Conservation (phyloP, 1,284 basidiomycete species). For the Fomitopsis betulina region DNA sequence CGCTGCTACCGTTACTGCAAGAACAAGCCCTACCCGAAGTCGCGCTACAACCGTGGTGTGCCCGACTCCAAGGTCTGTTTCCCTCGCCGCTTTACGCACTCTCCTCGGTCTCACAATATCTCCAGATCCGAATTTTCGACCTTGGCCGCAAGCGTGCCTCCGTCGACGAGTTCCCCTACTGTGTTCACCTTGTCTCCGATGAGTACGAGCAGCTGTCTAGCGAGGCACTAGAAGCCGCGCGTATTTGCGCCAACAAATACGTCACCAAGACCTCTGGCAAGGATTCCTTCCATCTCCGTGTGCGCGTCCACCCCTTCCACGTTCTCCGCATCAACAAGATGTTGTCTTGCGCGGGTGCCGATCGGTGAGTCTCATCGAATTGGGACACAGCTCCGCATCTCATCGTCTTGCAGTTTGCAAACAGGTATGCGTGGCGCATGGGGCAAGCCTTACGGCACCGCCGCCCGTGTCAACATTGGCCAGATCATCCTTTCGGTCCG, state of each 20-base stretch:
- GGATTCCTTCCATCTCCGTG: slow-evolving; percentile 98
- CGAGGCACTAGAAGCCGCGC: slow-evolving; percentile 96
- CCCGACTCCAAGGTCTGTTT: slow-evolving; percentile 81
- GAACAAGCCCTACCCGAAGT: slow-evolving; percentile 96
- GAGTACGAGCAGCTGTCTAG: slow-evolving; percentile 98
- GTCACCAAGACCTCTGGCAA: slow-evolving; percentile 98
- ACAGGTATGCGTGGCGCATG: slow-evolving; percentile 99
- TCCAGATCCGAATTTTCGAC: slow-evolving; percentile 89
- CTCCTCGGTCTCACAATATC: neutral
- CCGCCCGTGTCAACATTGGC: slow-evolving; percentile 94
- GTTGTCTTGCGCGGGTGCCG: slow-evolving; percentile 98
- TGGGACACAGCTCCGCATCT: neutral
- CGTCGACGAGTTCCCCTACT: slow-evolving; percentile 97
- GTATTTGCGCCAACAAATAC: slow-evolving; percentile 99
- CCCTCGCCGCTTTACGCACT: slow-evolving; percentile 2
- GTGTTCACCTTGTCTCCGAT: slow-evolving; percentile 94
- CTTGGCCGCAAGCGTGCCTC: slow-evolving; percentile 93
- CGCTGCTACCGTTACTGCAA: slow-evolving; percentile 98
- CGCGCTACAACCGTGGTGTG: slow-evolving; percentile 97
- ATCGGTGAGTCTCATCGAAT: slow-evolving; percentile 55
- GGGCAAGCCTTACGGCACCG: slow-evolving; percentile 98
- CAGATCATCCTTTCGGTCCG: slow-evolving; percentile 97
- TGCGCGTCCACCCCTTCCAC: slow-evolving; percentile 98
- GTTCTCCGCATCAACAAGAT: slow-evolving; percentile 99
- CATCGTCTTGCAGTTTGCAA: slow-evolving; percentile 63